These are phyloP conservation scores for Oenanthe sinensis DNA, from an alignment of 129 eudicot genomes.

Conservation along the genomic window DNA sequence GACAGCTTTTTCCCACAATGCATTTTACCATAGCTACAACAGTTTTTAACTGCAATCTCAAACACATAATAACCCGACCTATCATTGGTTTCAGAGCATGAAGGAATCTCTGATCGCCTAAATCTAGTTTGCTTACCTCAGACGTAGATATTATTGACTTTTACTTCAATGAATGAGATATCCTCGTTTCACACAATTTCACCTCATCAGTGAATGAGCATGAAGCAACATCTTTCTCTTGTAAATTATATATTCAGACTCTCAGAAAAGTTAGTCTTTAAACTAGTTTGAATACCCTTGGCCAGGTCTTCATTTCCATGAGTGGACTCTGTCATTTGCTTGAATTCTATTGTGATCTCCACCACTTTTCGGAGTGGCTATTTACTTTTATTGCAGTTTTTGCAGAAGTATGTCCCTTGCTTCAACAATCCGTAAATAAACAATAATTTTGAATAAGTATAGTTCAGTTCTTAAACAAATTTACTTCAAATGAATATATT, in stretches of 20 bases:
- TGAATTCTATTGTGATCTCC: conserved; percentile 2
- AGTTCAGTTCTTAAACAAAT: background rate
- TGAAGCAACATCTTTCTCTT: conserved; percentile 9
- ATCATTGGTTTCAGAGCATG: conserved; percentile 35
- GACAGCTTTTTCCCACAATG: too few species aligned
- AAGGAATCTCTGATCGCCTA: conserved; percentile 25
- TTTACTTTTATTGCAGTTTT: conserved; percentile 23
- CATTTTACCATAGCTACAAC: too few species aligned
- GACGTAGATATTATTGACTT: conserved; percentile 31
- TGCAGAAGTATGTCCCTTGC: conserved; percentile 46
- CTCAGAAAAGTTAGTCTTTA: conserved; percentile 1
- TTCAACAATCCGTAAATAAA: conserved; percentile 39
- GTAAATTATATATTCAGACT: background rate
- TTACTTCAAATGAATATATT: background rate
- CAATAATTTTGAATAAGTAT: background rate
- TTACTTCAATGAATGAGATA: conserved; percentile 51
- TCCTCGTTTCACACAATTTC: conserved; percentile 17
- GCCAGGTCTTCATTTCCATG: background rate
- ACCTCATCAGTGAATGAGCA: conserved; percentile 1
- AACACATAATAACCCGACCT: conserved; percentile 28
- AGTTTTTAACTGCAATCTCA: too few species aligned
- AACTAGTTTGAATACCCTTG: conserved; percentile 8
- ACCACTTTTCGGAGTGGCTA: background rate
- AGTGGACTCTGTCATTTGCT: background rate
- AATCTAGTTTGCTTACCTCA: conserved; percentile 13